Evolutionary conservation across 345 rosid species (phyloP).

Genomic region (Camelina neglecta): DNA sequence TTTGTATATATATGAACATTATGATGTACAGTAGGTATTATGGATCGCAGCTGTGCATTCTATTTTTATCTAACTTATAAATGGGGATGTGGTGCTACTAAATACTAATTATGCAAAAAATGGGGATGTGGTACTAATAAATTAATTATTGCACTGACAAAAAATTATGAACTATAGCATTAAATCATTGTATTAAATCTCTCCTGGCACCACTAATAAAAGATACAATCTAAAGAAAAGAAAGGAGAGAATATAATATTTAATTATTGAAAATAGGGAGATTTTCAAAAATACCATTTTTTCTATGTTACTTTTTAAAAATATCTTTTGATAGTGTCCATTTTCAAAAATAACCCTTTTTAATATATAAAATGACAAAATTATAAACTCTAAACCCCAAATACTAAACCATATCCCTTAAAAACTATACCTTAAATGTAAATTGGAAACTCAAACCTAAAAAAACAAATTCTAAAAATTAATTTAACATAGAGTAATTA

Average conservation of each 20-base stretch:
- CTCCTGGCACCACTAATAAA: conserved; percentile 9
- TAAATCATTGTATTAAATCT: conserved; percentile 11
- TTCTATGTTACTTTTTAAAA: too few species aligned
- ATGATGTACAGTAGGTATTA: conserved; percentile 27
- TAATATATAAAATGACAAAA: too few species aligned
- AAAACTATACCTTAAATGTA: too few species aligned
- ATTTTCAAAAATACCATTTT: too few species aligned
- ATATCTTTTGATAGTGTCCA: too few species aligned
- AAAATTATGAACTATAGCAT: not conserved
- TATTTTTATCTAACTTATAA: conserved; percentile 32
- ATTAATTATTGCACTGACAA: not conserved
- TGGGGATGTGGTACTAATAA: conserved; percentile 1
- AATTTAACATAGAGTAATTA: too few species aligned
- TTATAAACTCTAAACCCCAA: too few species aligned
- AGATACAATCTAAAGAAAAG: not conserved
- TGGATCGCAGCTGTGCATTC: conserved; percentile 43
- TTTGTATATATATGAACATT: conserved; percentile 17
- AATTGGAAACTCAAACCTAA: too few species aligned
- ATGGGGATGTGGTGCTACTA: not conserved
- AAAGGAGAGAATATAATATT: not conserved
- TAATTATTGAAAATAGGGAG: too few species aligned
- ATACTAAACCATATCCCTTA: too few species aligned
- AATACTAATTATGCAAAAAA: not conserved
- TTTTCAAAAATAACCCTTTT: too few species aligned
- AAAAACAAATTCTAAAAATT: too few species aligned